phyloP scores from a whole-genome alignment of 352 stramenopile species.

The Phytophthora macrochlamydospora region DNA sequence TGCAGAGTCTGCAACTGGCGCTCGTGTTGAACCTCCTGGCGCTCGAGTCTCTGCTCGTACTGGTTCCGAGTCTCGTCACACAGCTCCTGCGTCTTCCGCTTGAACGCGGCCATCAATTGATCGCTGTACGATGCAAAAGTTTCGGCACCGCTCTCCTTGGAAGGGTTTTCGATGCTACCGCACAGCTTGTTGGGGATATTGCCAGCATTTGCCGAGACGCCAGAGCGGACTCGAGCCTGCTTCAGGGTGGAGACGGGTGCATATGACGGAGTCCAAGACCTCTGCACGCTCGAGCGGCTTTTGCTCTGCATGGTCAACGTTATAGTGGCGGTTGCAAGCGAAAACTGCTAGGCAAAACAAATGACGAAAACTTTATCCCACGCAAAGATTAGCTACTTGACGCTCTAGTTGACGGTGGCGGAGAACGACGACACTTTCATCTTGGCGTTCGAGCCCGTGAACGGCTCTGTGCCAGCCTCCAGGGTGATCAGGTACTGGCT shows the following conservation, averaged over 20 bases:
- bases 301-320: too few species aligned
- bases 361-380: too few species aligned
- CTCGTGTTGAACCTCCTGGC: constrained; percentile 49
- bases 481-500: constrained; percentile 37
- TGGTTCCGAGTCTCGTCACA: constrained; percentile 62
- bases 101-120: constrained; percentile 28
- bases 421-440: constrained; percentile 34
- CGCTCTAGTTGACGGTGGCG: constrained; percentile 12
- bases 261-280: too few species aligned
- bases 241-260: too few species aligned
- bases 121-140: constrained; percentile 12
- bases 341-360: too few species aligned
- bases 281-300: too few species aligned
- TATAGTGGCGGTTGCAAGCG: too few species aligned
- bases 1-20: constrained; percentile 46
- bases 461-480: constrained; percentile 36
- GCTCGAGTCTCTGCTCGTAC: constrained; percentile 54
- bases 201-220: constrained; percentile 1
- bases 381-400: too few species aligned
- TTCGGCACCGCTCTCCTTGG: constrained; percentile 1
- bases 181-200: neutral
- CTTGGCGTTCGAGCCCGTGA: constrained; percentile 31
- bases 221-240: neutral
- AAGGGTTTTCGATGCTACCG: neutral
- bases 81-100: constrained; percentile 50